A percentile compares a stretch with the other conserved stretches of the same genome.
These are phyloP conservation scores for Neurospora sp. DNA, from an alignment of 495 filamentous ascomycete species.

Conservation along the genomic window DNA sequence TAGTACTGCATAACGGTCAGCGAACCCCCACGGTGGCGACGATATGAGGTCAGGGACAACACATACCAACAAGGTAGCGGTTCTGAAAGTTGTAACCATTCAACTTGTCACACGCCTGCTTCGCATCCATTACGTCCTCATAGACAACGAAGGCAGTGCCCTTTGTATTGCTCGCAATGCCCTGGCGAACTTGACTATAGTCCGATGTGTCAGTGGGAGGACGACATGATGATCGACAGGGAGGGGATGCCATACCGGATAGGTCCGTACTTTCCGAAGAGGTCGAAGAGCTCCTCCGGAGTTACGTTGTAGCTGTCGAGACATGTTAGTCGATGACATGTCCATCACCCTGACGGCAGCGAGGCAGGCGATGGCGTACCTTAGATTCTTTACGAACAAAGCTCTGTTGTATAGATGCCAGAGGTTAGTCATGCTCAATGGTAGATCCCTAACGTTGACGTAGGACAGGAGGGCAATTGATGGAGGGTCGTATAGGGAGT, in stretches of 20 bases:
- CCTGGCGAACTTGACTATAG: slow-evolving; percentile 89
- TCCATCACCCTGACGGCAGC: not conserved
- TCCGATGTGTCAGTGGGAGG: slow-evolving; percentile 18
- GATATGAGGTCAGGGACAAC: not conserved
- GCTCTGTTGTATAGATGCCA: slow-evolving; percentile 46
- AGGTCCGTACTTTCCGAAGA: slow-evolving; percentile 89
- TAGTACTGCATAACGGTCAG: slow-evolving; percentile 51
- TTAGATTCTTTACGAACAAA: slow-evolving; percentile 97
- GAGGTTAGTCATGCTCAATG: slow-evolving; percentile 20
- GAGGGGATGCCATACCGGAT: slow-evolving; percentile 57
- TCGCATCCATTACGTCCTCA: slow-evolving; percentile 98
- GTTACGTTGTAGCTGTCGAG: slow-evolving; percentile 80
- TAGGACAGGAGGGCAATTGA: slow-evolving; percentile 1
- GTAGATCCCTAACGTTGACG: not conserved
- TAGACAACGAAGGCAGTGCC: slow-evolving; percentile 98
- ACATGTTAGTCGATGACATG: slow-evolving; percentile 11
- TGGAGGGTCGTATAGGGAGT: slow-evolving; percentile 2
- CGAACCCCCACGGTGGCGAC: not conserved
- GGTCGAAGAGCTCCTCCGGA: slow-evolving; percentile 84
- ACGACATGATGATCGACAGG: not conserved
- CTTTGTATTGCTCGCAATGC: slow-evolving; percentile 94
- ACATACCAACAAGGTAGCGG: slow-evolving; percentile 95
- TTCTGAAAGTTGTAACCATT: slow-evolving; percentile 99
- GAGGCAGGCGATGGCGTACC: slow-evolving; percentile 42
- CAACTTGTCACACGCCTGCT: slow-evolving; percentile 96